phyloP scores from a whole-genome alignment of 768 basidiomycete species.

The Auricularia heimuer region DNA sequence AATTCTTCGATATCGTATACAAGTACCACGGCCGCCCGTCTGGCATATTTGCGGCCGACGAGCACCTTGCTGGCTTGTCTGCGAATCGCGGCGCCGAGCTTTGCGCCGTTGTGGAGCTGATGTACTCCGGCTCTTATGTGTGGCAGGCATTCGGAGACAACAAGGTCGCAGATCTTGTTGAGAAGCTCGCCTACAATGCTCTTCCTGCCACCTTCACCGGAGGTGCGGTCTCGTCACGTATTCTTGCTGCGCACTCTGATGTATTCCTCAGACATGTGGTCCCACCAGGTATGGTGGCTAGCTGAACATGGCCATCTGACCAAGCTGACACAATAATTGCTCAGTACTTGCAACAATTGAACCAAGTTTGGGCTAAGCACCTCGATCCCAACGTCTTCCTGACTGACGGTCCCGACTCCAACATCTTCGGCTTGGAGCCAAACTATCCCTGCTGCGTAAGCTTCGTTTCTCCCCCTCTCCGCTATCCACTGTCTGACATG shows the following conservation, averaged over 20 bases:
- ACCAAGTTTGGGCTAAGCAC: constrained; percentile 46
- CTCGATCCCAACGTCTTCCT: constrained; percentile 50
- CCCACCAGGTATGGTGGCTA: constrained; percentile 26
- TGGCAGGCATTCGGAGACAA: constrained; percentile 48
- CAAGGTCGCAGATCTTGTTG: constrained; percentile 42
- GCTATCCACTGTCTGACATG: background rate
- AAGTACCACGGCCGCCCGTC: constrained; percentile 49
- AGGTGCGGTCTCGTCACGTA: constrained; percentile 17
- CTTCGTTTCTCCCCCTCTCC: background rate
- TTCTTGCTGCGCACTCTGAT: background rate
- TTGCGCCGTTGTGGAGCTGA: constrained; percentile 25
- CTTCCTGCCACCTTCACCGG: constrained; percentile 39
- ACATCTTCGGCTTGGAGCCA: constrained; percentile 35
- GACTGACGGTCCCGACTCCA: constrained; percentile 41
- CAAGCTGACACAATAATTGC: too few relatives aligned
- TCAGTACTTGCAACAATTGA: constrained; percentile 44
- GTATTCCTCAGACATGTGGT: constrained; percentile 40
- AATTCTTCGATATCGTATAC: constrained; percentile 46
- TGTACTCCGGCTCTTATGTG: constrained; percentile 38
- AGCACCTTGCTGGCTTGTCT: constrained; percentile 45
- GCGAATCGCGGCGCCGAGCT: constrained; percentile 47
- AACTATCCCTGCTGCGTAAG: background rate
- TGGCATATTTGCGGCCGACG: constrained; percentile 47
- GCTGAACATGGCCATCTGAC: too few relatives aligned
- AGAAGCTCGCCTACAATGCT: constrained; percentile 42